Conservation (phyloP, 345 rosid genomes). For the Rubroshorea leprosula region DNA sequence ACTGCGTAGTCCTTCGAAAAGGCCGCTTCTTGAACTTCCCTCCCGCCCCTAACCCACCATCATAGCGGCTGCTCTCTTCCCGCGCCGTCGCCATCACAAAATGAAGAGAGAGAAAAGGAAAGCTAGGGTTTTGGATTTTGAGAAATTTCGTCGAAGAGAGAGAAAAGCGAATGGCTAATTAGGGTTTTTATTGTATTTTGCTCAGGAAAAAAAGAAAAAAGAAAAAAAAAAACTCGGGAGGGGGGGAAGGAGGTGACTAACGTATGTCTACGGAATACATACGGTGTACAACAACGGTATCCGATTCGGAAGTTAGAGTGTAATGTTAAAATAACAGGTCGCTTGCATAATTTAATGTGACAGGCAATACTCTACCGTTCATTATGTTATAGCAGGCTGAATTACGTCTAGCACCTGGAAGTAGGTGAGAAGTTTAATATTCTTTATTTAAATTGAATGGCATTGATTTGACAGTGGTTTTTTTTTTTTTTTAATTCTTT, state of each 20-base stretch:
- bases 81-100: slow-evolving; percentile 50
- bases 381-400: no score
- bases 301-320: neutral
- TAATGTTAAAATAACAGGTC: neutral
- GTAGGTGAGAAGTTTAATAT: neutral
- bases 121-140: slow-evolving; percentile 37
- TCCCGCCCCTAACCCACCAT: slow-evolving; percentile 40
- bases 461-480: neutral
- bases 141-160: slow-evolving; percentile 11
- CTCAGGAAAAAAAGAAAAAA: neutral
- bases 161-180: neutral
- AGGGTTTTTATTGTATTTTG: neutral
- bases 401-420: no score
- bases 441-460: neutral
- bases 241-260: no score
- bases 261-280: no score
- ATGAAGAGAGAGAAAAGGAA: slow-evolving; percentile 11
- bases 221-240: neutral
- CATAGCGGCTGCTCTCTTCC: slow-evolving; percentile 36
- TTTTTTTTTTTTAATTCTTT: neutral
- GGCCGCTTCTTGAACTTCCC: slow-evolving; percentile 74
- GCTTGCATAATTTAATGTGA: neutral
- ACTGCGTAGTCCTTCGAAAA: slow-evolving; percentile 33
- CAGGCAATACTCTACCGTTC: neutral
- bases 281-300: neutral